Base-by-base conservation (phyloP, 805 yeast species). In the Pichia gijzeniarum region DNA sequence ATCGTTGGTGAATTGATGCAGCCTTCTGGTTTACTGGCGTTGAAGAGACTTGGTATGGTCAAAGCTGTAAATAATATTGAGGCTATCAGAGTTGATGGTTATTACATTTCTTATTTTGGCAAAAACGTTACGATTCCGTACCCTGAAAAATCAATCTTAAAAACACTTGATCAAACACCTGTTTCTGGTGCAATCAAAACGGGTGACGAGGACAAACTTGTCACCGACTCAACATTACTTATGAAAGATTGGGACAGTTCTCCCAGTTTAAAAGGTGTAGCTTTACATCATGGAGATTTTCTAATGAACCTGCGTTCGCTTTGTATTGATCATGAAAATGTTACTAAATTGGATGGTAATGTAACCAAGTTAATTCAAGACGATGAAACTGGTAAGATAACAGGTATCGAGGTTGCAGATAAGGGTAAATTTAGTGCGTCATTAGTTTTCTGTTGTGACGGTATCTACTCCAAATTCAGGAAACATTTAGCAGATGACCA, bases 1-100 rank as follows among this genome's bases (percentile, higher is more conserved):
- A 93, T 93, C 47, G 98, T 93, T 28, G 99, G 99, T 35, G 99
- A 93, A 63, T 74, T 93, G 58, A 74, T 93, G 75, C 99, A 93
- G 65, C 99, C 99, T 3, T 90, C 88, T 31, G 99, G 99, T n/a
- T 68, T 93, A 25, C 79, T 83, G 60, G 91, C 96, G 1, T 70
- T 93, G 46, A 72, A 74, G 53, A 82, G 87, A 53, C 68, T 93
- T 28, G 98, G 96, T 5, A 80, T 93, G 88, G 75, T 76, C 17
- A 77, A 79, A 51, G 82, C 90, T 2, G 60, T 87, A 27, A 82
- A 84, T 52, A 74, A 74, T 41, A 87, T 88, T 41, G 90, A 80
- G 35, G 96, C 97, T 7, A 75, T 77, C 8, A 79, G 77, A 20
- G 86, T 81, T 27, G 65, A 73, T 35, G 99, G 99, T 3, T 93